Percentiles rank a stretch among this genome's conserved stretches.
Conservation (phyloP, 2,329 filamentous ascomycete genomes). For the Paecilomyces dactylethromorphus region DNA sequence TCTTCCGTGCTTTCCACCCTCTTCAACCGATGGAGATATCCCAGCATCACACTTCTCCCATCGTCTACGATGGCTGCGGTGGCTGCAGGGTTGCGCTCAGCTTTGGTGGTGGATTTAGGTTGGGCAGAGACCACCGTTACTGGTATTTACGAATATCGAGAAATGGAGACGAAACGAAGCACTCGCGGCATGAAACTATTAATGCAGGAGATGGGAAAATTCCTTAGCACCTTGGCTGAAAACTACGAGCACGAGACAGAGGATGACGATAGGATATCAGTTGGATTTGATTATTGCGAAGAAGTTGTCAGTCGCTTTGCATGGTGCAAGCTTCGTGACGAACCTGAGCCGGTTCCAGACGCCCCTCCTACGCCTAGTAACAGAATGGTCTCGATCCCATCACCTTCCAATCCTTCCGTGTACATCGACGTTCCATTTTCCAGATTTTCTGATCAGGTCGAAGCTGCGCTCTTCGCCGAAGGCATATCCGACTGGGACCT, state of each 20-base stretch:
- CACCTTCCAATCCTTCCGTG: slow-evolving; percentile 31
- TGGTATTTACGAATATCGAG: slow-evolving; percentile 83
- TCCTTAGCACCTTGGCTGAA: slow-evolving; percentile 21
- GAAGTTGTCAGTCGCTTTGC: slow-evolving; percentile 68
- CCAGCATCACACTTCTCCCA: slow-evolving; percentile 74
- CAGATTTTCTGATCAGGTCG: slow-evolving; percentile 65
- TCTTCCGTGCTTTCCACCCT: slow-evolving; percentile 69
- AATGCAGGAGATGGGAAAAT: slow-evolving; percentile 57
- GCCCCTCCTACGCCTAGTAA: slow-evolving; percentile 4
- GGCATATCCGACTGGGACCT: slow-evolving; percentile 51
- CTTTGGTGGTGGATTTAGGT: slow-evolving; percentile 79
- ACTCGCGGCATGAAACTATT: slow-evolving; percentile 69
- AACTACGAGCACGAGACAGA: slow-evolving; percentile 19
- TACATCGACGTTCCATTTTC: slow-evolving; percentile 61
- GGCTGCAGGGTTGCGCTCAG: slow-evolving; percentile 78
- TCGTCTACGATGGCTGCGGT: slow-evolving; percentile 66
- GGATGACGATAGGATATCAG: slow-evolving; percentile 31
- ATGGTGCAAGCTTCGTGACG: slow-evolving; percentile 57
- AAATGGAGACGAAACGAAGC: slow-evolving; percentile 64
- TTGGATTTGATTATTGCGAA: slow-evolving; percentile 74
- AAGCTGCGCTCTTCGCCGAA: slow-evolving; percentile 64
- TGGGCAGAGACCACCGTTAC: slow-evolving; percentile 88
- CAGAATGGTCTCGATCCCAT: slow-evolving; percentile 41
- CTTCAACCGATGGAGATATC: slow-evolving; percentile 73
- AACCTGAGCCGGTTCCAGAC: slow-evolving; percentile 3